Evolutionary conservation across 192 early-diverging fungal genomes (phyloP).

Genomic region (Coemansia sp.): DNA sequence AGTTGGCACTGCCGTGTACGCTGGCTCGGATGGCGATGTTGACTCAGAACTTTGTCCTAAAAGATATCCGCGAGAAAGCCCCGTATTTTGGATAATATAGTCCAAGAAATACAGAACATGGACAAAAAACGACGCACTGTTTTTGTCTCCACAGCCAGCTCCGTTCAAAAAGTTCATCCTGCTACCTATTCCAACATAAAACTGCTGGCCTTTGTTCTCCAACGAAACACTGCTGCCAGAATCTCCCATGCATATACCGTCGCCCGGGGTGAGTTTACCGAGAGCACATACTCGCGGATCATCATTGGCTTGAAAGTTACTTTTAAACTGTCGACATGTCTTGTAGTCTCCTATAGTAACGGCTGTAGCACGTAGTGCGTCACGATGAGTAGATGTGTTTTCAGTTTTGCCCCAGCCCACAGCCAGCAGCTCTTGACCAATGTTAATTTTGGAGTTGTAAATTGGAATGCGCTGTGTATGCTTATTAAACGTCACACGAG

Average conservation of each 20-base stretch:
- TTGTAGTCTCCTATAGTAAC: slow-evolving; percentile 8
- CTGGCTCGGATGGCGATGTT: neutral
- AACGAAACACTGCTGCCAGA: slow-evolving; percentile 15
- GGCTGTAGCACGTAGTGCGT: slow-evolving; percentile 2
- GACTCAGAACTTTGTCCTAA: neutral
- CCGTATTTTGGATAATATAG: slow-evolving; percentile 15
- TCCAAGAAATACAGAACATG: slow-evolving; percentile 13
- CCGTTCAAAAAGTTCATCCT: slow-evolving; percentile 1
- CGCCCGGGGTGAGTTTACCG: slow-evolving; percentile 1
- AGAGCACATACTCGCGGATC: slow-evolving; percentile 16
- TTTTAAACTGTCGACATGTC: slow-evolving; percentile 4
- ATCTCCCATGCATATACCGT: slow-evolving; percentile 14
- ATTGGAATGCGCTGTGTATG: slow-evolving; percentile 1
- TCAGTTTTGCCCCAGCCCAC: slow-evolving; percentile 18
- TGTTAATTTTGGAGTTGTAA: slow-evolving; percentile 6
- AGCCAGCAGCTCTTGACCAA: slow-evolving; percentile 11
- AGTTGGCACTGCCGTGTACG: neutral
- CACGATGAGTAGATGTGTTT: neutral
- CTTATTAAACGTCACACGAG: neutral
- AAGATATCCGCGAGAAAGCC: slow-evolving; percentile 10
- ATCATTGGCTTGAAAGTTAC: slow-evolving; percentile 8
- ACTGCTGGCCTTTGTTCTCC: neutral
- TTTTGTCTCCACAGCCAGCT: slow-evolving; percentile 10
- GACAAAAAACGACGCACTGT: slow-evolving; percentile 19
- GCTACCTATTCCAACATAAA: slow-evolving; percentile 17